Conservation (phyloP, 306 rosid species). For the Rosa rugosa region DNA sequence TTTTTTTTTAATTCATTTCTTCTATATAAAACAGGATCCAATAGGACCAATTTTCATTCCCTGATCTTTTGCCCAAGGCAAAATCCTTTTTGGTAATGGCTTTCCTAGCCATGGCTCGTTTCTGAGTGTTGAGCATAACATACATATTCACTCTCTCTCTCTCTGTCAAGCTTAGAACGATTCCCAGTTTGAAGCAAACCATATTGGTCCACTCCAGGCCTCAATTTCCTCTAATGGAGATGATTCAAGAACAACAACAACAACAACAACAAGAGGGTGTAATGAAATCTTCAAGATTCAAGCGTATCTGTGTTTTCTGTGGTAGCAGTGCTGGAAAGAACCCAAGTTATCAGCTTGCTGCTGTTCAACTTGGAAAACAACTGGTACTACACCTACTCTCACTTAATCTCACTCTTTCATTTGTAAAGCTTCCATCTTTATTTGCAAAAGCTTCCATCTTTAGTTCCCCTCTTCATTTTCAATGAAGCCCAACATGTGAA, state of each 20-base stretch:
- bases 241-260: conserved; percentile 18
- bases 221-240: conserved; percentile 40
- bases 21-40: conserved; percentile 36
- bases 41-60: conserved; percentile 35
- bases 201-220: neutral
- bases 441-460: neutral
- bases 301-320: conserved; percentile 84
- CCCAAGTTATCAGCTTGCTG: conserved; percentile 79
- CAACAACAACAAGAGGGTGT: conserved; percentile 26
- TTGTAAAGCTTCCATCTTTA: neutral
- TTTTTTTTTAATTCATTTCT: neutral
- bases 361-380: conserved; percentile 75
- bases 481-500: neutral
- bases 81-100: conserved; percentile 19
- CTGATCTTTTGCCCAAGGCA: conserved; percentile 13
- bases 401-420: neutral
- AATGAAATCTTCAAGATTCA: conserved; percentile 63
- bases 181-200: neutral
- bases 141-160: conserved; percentile 29
- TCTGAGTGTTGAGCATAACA: conserved; percentile 11
- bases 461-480: neutral
- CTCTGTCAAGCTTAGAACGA: neutral
- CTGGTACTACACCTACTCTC: conserved; percentile 43
- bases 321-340: conserved; percentile 88
- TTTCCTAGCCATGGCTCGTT: neutral